phyloP scores from a whole-genome alignment of 805 yeast species.

The Henningerozyma blattae region DNA sequence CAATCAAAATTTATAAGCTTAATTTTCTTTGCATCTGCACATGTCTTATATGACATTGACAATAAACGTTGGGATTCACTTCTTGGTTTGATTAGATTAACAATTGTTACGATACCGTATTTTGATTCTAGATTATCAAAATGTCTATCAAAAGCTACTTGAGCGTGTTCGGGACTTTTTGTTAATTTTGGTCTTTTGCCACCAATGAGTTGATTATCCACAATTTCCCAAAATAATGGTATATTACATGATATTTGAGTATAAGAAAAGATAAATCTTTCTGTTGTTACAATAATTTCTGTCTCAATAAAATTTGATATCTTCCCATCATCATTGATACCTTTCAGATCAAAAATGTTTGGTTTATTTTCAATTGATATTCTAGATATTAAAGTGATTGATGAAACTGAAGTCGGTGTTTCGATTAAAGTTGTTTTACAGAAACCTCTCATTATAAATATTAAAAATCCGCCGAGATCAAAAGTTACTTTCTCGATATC shows the following conservation, averaged over 20 bases:
- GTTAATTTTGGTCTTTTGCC: constrained; percentile 74
- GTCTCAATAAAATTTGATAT: constrained; percentile 89
- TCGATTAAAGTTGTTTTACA: constrained; percentile 47
- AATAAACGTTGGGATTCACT: constrained; percentile 57
- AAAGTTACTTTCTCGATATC: constrained; percentile 42
- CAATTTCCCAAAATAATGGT: constrained; percentile 93
- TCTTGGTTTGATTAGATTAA: constrained; percentile 60
- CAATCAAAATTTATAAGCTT: constrained; percentile 28
- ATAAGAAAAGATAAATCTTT: constrained; percentile 49
- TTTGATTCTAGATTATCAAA: constrained; percentile 56
- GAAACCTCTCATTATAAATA: constrained; percentile 84
- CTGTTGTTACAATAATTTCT: constrained; percentile 57
- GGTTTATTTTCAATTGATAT: constrained; percentile 87
- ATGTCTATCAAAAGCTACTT: constrained; percentile 76
- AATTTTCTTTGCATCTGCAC: constrained; percentile 28
- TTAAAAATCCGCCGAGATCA: constrained; percentile 60
- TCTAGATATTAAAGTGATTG: constrained; percentile 72
- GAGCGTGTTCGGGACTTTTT: constrained; percentile 71
- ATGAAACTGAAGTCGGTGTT: constrained; percentile 12
- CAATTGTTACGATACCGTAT: constrained; percentile 76
- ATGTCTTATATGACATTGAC: constrained; percentile 45
- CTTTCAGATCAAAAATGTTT: constrained; percentile 73
- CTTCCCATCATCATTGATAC: constrained; percentile 84
- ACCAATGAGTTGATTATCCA: constrained; percentile 47
- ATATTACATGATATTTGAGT: constrained; percentile 84